These are phyloP conservation scores for Wickerhamiella brachini DNA, from an alignment of 805 yeast genomes.

Conservation along the genomic window DNA sequence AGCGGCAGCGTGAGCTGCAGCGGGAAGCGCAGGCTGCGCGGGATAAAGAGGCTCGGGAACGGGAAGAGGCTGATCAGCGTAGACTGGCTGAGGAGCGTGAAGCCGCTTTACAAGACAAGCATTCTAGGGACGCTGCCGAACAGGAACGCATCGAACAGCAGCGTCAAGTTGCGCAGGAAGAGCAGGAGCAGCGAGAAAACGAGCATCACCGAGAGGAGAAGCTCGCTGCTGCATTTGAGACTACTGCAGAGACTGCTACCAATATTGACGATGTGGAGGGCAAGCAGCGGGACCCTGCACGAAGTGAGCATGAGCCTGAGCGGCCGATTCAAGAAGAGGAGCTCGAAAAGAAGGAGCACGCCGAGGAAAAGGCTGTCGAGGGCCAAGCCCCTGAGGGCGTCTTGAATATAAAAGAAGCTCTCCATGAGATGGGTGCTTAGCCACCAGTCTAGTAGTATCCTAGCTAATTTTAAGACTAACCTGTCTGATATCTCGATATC, in stretches of 20 bases:
- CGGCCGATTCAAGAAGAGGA: neutral
- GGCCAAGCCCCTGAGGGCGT: neutral
- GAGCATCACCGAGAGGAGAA: constrained; percentile 16
- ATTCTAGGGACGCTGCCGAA: neutral
- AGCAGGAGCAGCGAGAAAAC: constrained; percentile 23
- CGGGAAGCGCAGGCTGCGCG: neutral
- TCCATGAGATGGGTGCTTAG: neutral
- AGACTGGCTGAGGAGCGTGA: neutral
- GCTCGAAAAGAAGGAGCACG: neutral
- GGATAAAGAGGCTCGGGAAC: neutral
- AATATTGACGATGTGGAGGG: neutral
- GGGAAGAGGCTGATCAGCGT: neutral
- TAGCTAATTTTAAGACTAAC: too few species aligned
- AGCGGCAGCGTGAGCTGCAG: neutral
- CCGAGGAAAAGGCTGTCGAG: neutral
- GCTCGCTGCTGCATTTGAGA: neutral
- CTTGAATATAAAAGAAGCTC: neutral
- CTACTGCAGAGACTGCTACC: neutral
- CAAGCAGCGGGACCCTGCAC: neutral
- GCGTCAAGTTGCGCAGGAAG: constrained; percentile 20
- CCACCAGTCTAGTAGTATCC: too few species aligned
- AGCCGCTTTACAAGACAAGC: neutral
- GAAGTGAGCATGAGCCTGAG: neutral
- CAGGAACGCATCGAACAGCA: neutral
- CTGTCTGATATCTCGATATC: too few species aligned